Evolutionary conservation across 2,329 filamentous ascomycete species (phyloP).

Genomic region (Epichloe hybrida): DNA sequence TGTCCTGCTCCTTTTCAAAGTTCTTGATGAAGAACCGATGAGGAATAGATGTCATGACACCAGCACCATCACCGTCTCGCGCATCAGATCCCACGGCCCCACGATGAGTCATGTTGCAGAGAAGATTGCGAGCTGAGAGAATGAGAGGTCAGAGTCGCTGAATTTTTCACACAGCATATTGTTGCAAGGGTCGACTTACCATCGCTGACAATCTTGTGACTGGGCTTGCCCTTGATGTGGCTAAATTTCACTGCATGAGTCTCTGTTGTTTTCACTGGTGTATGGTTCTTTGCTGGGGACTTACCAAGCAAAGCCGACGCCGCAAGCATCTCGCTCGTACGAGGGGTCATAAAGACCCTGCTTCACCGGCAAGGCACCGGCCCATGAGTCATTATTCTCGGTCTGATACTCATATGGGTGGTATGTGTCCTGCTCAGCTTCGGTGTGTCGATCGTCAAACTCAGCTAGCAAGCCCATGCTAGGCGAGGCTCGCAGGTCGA

Average conservation of each 20-base stretch:
- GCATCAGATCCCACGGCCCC: slow-evolving; percentile 96
- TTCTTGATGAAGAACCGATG: slow-evolving; percentile 99
- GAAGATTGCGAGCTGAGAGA: slow-evolving; percentile 43
- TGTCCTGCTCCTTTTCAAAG: slow-evolving; percentile 80
- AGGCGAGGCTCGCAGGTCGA: slow-evolving; percentile 34
- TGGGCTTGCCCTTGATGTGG: slow-evolving; percentile 93
- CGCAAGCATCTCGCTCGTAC: slow-evolving; percentile 97
- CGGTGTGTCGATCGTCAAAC: slow-evolving; percentile 56
- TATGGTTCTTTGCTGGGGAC: slow-evolving; percentile 15
- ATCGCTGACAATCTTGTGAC: slow-evolving; percentile 98
- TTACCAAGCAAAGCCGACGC: slow-evolving; percentile 97
- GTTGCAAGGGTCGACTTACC: slow-evolving; percentile 41
- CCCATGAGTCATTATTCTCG: slow-evolving; percentile 79
- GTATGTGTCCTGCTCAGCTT: slow-evolving; percentile 46
- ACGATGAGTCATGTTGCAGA: slow-evolving; percentile 99
- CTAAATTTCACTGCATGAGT: slow-evolving; percentile 27
- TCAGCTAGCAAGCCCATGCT: slow-evolving; percentile 55
- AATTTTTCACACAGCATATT: neutral
- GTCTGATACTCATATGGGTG: slow-evolving; percentile 75
- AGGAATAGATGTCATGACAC: slow-evolving; percentile 98
- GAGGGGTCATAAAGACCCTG: slow-evolving; percentile 96
- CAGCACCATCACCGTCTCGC: slow-evolving; percentile 93
- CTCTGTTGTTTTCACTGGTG: neutral
- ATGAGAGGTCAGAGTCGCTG: neutral
- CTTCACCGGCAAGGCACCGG: slow-evolving; percentile 88